Base-by-base conservation (phyloP, 768 basidiomycete genomes). In the Tulasnella sp. region DNA sequence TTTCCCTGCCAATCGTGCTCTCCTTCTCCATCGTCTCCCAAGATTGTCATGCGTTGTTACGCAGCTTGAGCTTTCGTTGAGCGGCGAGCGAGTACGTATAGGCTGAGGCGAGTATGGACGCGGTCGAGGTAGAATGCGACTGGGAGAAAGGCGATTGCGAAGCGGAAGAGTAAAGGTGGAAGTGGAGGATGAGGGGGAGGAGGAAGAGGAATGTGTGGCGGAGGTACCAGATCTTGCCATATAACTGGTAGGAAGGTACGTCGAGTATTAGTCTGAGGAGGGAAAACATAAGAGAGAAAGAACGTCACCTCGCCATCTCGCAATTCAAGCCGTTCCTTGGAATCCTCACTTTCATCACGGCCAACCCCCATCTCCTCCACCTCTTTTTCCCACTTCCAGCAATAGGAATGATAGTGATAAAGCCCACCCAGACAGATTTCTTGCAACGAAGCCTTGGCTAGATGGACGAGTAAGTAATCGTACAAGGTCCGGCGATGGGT, bases 151-250 rank as follows among this genome's bases (percentile, higher is more conserved):
- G 79, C 79, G 80, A 79, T 75, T 81, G 78, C 77, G 83, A 79
- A 0, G 80, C 79, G 9, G 81, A 77, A 4, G 81, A 70, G 25
- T 84, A 85, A 7, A 87, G 85, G 7, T 85, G 72, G 71, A 84
- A 78, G 80, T 87, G 85, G 12, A 89, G 80, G 72, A 87, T 42
- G 37, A 88, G 78, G 5, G 91, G 89, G 2, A 92, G 84, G 38
- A 85, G 8, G 75, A 91, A 83, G 83, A 93, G 90, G 73, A 91
- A 81, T 0, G 85, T 36, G 73, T 87, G 86, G n/a, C 92, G 91
- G 45, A 83, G 77, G 69, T 85, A 80, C 80, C 87, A 86, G 45
- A 90, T 82, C 36, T 80, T 84, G 81, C 92, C 91, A 82, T 91
- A 89, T 88, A 89, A 90, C 91, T 93, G 77, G 38, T 29, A 54